Evolutionary conservation across 2,329 filamentous ascomycete species (phyloP), one percentile per base, ranked within the genome.

Genomic region (Aphanoascus verrucosus): DNA sequence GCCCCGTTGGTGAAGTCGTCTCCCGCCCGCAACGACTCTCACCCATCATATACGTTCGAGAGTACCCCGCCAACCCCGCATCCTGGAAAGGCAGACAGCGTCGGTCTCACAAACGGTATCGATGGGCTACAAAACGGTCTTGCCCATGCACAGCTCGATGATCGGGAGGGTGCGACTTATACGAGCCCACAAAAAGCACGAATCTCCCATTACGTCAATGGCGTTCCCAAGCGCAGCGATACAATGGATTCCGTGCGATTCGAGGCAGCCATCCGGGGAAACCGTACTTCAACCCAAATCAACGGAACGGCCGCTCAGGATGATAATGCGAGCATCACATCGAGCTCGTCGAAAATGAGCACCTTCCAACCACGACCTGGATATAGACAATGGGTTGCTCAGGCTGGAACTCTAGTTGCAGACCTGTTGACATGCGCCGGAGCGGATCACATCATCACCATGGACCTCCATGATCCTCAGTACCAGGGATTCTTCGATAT

Each of bases 401-500:
- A 97, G 73, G 90, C 93, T 41, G 93, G 93, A 56, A 97, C 90
- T 31, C 79, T 98, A 54, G 86, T 98, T 47, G 93, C 93, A 49
- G 90, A 97, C 67, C 81, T 98, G 43, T 77, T 98, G 60, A 96
- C 89, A 40, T 96, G 90, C 71, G 91, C 93, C 58, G 93, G 93
- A 59, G 89, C 93, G 44, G 91, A 98, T 69, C 93, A 97, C 70
- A 84, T 93, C 67, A 96, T 97, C 67, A 96, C 91, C 32, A 94
- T 98, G 86, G 93, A 98, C 66, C 79, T 98, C 50, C 88, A 93
- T 67, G 91, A 96, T 69, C 86, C 88, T 41, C 89, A 98, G 71
- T 97, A 97, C 66, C 93, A 98, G 71, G 93, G 93, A 52, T 98
- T 96, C 77, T 97, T 98, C 66, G 91, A 98, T 66, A 95, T 97